Base-by-base conservation (phyloP, 106 monocot species). In the Dendrobium officinale region DNA sequence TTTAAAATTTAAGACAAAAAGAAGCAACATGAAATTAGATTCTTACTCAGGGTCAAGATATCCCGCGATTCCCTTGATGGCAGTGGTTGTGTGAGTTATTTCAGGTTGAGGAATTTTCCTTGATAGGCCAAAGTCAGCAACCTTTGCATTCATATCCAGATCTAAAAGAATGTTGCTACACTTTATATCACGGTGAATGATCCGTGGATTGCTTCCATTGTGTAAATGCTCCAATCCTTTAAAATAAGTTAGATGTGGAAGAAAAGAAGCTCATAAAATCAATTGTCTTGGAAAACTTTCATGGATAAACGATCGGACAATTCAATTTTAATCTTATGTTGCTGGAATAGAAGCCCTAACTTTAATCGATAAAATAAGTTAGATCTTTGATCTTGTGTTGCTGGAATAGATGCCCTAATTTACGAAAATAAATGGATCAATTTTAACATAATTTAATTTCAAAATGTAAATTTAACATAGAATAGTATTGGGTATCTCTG, bases 111-210 rank as follows among this genome's bases (percentile, higher is more conserved):
- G 70, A 24, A 86, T 3, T 66, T 83, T 64, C 80, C 77, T 86
- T 10, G 86, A 86, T 13, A 86, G 83, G 5, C 86, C 86, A 73
- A 86, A 86, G 72, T 86, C 86, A 56, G 83, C 76, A 76, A 86
- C 86, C 41, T 78, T 86, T n/a, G 83, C 83, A 77, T 86, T 86
- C 79, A 86, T 83, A 19, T 86, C 83, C 17, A 42, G 15, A 37
- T 85, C 85, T n/a, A 84, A 41, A 31, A 89, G 83, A 75, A 89
- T 86, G 78, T 89, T 89, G 75, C 88, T 88, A 61, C 77, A 43
- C 80, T 88, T 88, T 33, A 88, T 80, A 77, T 88, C 85, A 24
- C 85, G 75, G 13, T 88, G 88, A 78, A 88, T 82, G 33, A 88
- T 88, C n/a, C 80, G 37, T 67, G 85, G 82, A 78, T 80, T 84